Conservation (phyloP, 768 basidiomycete genomes). For the Naganishia kalamii region DNA sequence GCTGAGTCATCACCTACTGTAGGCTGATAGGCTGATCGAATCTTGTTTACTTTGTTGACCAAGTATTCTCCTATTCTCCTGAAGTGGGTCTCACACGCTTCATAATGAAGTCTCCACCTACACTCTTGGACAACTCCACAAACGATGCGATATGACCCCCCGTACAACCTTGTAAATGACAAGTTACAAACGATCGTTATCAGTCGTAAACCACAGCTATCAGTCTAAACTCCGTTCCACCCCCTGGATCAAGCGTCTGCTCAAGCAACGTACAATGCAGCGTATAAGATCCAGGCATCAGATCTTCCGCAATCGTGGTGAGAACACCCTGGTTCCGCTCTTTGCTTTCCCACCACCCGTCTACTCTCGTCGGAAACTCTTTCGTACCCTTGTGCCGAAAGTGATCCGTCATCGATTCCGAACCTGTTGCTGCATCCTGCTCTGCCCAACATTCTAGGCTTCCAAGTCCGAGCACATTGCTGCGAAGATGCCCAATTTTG, state of each 20-base stretch:
- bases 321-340: conserved; percentile 40
- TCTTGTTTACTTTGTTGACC: not conserved
- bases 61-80: not conserved
- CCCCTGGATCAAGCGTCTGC: conserved; percentile 36
- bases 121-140: too few relatives aligned
- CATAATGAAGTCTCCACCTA: too few relatives aligned
- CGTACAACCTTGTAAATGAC: too few relatives aligned
- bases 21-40: too few relatives aligned
- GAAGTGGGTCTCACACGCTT: too few relatives aligned
- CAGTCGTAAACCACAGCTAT: conserved; percentile 32
- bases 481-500: conserved; percentile 36
- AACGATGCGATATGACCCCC: too few relatives aligned
- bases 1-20: not conserved
- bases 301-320: conserved; percentile 20
- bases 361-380: conserved; percentile 22
- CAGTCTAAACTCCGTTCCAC: conserved; percentile 38
- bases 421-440: not conserved
- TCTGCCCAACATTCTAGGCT: conserved; percentile 41
- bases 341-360: conserved; percentile 37
- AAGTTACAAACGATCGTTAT: not conserved
- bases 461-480: conserved; percentile 33
- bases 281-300: conserved; percentile 30
- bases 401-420: not conserved
- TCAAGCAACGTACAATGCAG: conserved; percentile 36
- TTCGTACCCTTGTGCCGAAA: not conserved